phyloP scores from a whole-genome alignment of 202 grass and related monocot species.

The Setaria viridis region DNA sequence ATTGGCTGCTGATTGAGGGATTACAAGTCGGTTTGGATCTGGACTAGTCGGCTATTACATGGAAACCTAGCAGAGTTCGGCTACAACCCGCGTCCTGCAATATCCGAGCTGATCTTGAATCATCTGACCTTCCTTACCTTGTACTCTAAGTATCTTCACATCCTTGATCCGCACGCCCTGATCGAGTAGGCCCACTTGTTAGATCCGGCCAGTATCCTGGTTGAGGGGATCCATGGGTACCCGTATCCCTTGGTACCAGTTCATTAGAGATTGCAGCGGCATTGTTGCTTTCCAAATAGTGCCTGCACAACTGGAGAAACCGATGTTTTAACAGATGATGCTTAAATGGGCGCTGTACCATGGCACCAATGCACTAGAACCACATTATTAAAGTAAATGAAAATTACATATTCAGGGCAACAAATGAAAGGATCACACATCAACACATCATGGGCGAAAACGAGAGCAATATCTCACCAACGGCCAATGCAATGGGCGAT shows the following conservation, averaged over 20 bases:
- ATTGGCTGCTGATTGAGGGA: no score
- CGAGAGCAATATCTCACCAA: conserved; percentile 43
- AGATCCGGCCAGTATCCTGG: no score
- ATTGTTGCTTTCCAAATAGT: conserved; percentile 25
- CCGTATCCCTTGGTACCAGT: background rate
- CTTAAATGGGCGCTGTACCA: background rate
- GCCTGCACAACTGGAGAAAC: conserved; percentile 4
- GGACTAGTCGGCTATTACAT: no score
- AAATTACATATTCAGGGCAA: conserved; percentile 9
- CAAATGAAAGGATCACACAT: conserved; percentile 18
- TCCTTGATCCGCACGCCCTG: no score
- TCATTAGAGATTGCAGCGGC: background rate
- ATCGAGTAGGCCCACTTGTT: no score
- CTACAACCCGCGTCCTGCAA: no score
- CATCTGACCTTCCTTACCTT: no score
- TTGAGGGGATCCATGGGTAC: no score
- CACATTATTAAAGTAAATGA: conserved; percentile 1
- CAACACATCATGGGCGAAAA: conserved; percentile 39
- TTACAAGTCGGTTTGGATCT: no score
- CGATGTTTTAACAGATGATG: conserved; percentile 8
- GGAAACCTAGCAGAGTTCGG: no score
- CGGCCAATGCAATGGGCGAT: conserved; percentile 18
- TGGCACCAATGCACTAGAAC: background rate
- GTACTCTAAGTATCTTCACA: no score
- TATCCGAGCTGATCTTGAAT: no score